These are phyloP conservation scores for Pythium sp. DNA, from an alignment of 352 stramenopile genomes.

Conservation along the genomic window DNA sequence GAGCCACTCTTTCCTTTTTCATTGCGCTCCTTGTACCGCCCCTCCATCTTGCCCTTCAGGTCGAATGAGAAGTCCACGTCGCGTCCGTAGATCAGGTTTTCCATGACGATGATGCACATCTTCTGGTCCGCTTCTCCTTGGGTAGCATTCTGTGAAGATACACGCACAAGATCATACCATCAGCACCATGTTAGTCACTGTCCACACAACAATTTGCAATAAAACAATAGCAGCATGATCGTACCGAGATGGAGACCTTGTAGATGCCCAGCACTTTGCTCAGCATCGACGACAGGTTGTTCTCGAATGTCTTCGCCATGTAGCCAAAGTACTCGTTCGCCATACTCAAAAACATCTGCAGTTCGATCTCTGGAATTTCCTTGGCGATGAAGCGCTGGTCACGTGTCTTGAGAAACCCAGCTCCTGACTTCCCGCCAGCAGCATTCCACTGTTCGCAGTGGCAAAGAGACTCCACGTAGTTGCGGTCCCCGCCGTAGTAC, in stretches of 20 bases:
- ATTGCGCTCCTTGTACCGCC: conserved; percentile 55
- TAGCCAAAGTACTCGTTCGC: conserved; percentile 89
- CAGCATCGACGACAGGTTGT: conserved; percentile 85
- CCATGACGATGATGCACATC: conserved; percentile 88
- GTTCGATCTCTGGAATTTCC: conserved; percentile 80
- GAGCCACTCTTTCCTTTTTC: conserved; percentile 28
- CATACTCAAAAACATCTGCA: conserved; percentile 90
- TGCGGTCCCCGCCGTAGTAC: conserved; percentile 81
- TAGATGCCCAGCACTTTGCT: conserved; percentile 88
- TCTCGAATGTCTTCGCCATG: conserved; percentile 86
- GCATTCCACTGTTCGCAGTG: conserved; percentile 86
- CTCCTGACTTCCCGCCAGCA: conserved; percentile 82
- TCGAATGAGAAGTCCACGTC: conserved; percentile 87
- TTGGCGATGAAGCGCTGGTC: conserved; percentile 88
- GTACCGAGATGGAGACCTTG: conserved; percentile 74
- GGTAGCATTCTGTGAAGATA: conserved; percentile 13
- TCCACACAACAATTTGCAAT: not conserved
- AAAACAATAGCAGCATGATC: not conserved
- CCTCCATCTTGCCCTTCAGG: conserved; percentile 88
- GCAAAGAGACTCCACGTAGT: conserved; percentile 86
- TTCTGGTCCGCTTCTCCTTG: conserved; percentile 66
- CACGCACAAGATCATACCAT: not conserved
- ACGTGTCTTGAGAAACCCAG: conserved; percentile 82
- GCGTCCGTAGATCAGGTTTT: conserved; percentile 85
- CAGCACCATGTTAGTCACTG: not conserved